Conservation (phyloP, 768 basidiomycete genomes). For the Suillus bovinus region DNA sequence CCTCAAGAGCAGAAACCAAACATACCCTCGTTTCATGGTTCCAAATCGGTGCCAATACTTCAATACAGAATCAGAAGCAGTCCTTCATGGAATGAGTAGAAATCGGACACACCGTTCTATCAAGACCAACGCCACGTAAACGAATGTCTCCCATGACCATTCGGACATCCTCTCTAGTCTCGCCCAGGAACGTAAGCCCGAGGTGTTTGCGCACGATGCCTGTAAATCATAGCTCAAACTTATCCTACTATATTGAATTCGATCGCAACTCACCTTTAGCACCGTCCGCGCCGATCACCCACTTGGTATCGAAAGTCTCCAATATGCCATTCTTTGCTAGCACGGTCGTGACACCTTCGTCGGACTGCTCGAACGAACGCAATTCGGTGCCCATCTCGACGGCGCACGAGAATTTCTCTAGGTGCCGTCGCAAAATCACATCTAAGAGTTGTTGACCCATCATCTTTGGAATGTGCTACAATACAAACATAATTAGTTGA, state of each 20-base stretch:
- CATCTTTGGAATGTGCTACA: slow-evolving; percentile 15
- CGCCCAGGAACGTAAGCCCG: slow-evolving; percentile 24
- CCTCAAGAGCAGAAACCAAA: background rate
- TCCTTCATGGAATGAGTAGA: background rate
- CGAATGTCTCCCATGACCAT: slow-evolving; percentile 36
- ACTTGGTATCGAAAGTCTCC: slow-evolving; percentile 7
- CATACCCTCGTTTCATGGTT: slow-evolving; percentile 16
- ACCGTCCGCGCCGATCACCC: slow-evolving; percentile 18
- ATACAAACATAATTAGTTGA: no score
- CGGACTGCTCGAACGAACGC: slow-evolving; percentile 33
- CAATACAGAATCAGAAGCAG: background rate
- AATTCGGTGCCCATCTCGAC: slow-evolving; percentile 41
- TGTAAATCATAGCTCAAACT: background rate
- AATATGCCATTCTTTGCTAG: slow-evolving; percentile 2
- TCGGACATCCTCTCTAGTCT: slow-evolving; percentile 29
- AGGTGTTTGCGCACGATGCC: slow-evolving; percentile 13
- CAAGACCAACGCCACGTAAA: slow-evolving; percentile 37
- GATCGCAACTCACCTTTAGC: slow-evolving; percentile 15
- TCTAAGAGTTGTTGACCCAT: slow-evolving; percentile 33
- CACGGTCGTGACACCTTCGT: slow-evolving; percentile 29
- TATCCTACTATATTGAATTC: background rate
- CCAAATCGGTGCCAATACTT: slow-evolving; percentile 42
- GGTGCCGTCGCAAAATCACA: slow-evolving; percentile 19
- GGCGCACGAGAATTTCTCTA: slow-evolving; percentile 23
- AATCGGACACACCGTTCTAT: slow-evolving; percentile 34